Evolutionary conservation across 2,329 filamentous ascomycete species (phyloP), one percentile per base, ranked within the genome.

Genomic region (Penicillium paneum): DNA sequence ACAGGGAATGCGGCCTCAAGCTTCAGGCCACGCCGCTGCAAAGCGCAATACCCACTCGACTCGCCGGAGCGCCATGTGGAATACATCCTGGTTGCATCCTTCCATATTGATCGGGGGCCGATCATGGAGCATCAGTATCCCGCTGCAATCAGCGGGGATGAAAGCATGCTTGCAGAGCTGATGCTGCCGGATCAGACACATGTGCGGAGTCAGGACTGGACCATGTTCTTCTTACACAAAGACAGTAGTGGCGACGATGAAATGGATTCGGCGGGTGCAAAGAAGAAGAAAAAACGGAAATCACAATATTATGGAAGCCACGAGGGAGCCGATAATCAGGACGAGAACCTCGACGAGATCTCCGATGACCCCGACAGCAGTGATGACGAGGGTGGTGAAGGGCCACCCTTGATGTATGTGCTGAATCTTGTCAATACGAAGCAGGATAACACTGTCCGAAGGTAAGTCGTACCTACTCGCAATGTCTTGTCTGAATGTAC

Each of bases 61-160:
- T 83, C 85, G 11, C 78, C 79, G 6, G 88, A 97, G 71, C 95
- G 94, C 67, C 94, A 99, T 87, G 94, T 99, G 75, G 94, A 99
- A 72, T 99, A 97, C 70, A 97, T 99, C 49, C 80, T 99, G 49
- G 94, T 99, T 51, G 94, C 94, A 4, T 96, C 91, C 2, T 99
- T 99, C 75, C 91, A 97, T 74, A 96, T 97, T 66, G 93, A 97
- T 72, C 86, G 90, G 49, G 94, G 94, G 3, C 93, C 93, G 43
- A 86, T 97, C 65, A 97, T 99, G 94, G 94, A 99, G 71, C 92
- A 99, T 71, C 94, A 99, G 71, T 99, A 93, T 70, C 94, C 94
- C 0, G 87, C 90, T 39, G 87, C 93, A 47, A 97, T 99, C 59
- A 97, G 91, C 47, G 93, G 94, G 31, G 93, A 99, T 71, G 94